Percentiles rank a stretch among this genome's conserved stretches.
Evolutionary conservation across 345 rosid genomes (phyloP).

Genomic region (Citrus glauca): DNA sequence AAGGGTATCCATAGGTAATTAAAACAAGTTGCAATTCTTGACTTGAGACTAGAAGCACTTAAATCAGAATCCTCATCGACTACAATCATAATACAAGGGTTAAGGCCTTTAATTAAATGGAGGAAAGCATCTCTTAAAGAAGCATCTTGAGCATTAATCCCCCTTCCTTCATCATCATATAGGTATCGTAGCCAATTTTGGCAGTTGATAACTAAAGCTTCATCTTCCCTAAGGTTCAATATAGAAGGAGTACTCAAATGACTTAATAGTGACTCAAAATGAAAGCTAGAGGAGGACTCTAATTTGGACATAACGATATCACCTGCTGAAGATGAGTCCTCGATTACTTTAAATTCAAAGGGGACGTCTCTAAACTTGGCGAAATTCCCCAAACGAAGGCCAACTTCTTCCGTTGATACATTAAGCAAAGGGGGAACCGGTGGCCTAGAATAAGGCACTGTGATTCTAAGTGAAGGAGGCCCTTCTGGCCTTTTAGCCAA

Average conservation of each 20-base stretch:
- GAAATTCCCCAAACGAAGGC: conserved; percentile 52
- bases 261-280: conserved; percentile 33
- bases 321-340: conserved; percentile 5
- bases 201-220: conserved; percentile 58
- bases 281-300: conserved; percentile 20
- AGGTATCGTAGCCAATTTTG: conserved; percentile 67
- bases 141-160: neutral
- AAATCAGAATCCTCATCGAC: conserved; percentile 68
- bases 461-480: conserved; percentile 58
- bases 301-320: conserved; percentile 4
- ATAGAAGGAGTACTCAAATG: conserved; percentile 26
- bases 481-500: conserved; percentile 62
- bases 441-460: conserved; percentile 52
- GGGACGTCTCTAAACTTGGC: conserved; percentile 54
- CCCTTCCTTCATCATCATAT: conserved; percentile 33
- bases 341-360: conserved; percentile 46
- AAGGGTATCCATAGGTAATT: conserved; percentile 77
- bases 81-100: conserved; percentile 38
- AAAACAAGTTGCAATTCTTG: conserved; percentile 56
- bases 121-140: conserved; percentile 44
- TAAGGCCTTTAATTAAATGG: conserved; percentile 35
- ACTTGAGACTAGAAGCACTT: conserved; percentile 38
- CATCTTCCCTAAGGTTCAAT: conserved; percentile 42
- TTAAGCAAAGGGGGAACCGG: conserved; percentile 57
- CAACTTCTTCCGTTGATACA: conserved; percentile 46